Evolutionary conservation across 306 rosid genomes (phyloP), one percentile per base, ranked within the genome.

Genomic region (Corylus americana): DNA sequence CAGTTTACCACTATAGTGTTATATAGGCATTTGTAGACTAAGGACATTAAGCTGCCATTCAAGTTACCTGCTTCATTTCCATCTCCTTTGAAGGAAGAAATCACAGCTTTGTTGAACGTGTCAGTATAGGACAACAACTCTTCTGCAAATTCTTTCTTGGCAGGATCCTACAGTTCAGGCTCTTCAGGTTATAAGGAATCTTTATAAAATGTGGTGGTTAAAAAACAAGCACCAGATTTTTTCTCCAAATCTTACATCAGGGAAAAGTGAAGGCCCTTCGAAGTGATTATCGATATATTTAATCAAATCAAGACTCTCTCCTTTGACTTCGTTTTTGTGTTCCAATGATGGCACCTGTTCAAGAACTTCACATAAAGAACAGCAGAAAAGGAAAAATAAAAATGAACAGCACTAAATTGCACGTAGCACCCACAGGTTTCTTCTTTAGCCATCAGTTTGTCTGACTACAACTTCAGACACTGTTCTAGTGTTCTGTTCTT

Each of bases 301-400:
- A 22, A 89, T 91, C 86, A 91, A 81, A 83, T 88, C 90, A 63
- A 88, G 90, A 82, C 94, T 91, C 86, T 91, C 97, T 74, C 89
- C 92, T 76, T 78, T 86, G 45, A 89, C 83, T 83, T 83, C 86
- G 12, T 89, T 86, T 12, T 89, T 86, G 85, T 89, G 92, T 70
- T 89, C 97, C 64, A 91, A 77, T 63, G 97, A 76, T 64, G 94
- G 91, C 61, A 90, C 87, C 90, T 84, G 47, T 6, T 75, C 7
- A 8, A 25, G 5, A 39, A 67, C 27, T 67, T 67, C 72, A n/a
- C 29, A 10, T 67, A 67, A 67, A 18, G 16, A 67, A 39, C 72
- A 13, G 45, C 14, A 67, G 49, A 0, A 42, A 42, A 11, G 53
- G 14, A 3, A 49, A 49, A 49, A 49, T 14, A 11, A 39, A 17